Evolutionary conservation across 768 basidiomycete species (phyloP).

Genomic region (Hypsizygus marmoreus): DNA sequence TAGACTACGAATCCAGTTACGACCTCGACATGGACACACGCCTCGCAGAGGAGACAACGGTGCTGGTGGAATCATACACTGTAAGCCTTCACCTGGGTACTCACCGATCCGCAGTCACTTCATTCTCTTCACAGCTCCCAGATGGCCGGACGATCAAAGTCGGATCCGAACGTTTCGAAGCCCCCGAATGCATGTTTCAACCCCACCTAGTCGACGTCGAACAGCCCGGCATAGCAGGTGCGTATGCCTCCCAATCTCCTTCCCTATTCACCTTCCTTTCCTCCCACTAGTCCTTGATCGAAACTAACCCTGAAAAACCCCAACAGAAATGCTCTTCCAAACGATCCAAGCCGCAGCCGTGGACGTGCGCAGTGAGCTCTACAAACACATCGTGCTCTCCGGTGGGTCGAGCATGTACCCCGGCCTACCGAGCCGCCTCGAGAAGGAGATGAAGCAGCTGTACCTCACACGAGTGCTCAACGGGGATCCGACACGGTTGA

Average conservation of each 20-base stretch:
- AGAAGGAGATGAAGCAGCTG: constrained; percentile 99
- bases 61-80: constrained; percentile 94
- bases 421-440: constrained; percentile 92
- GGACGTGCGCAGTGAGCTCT: constrained; percentile 87
- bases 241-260: constrained; percentile 17
- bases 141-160: constrained; percentile 97
- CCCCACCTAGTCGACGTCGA: constrained; percentile 97
- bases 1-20: constrained; percentile 56
- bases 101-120: constrained; percentile 5
- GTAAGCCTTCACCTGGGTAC: constrained; percentile 43
- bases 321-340: constrained; percentile 90
- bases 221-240: constrained; percentile 94
- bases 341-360: constrained; percentile 92
- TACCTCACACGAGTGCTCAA: constrained; percentile 88
- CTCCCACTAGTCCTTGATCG: no score
- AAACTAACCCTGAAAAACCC: no score
- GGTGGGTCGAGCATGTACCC: constrained; percentile 99
- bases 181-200: constrained; percentile 99
- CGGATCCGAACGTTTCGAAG: constrained; percentile 97
- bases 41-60: constrained; percentile 94
- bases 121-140: constrained; percentile 60
- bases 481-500: constrained; percentile 81
- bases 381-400: constrained; percentile 97
- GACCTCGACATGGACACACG: constrained; percentile 95
- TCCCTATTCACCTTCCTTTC: not conserved